Base-by-base conservation (phyloP, 345 rosid genomes). In the Aquilaria yunnanensis region DNA sequence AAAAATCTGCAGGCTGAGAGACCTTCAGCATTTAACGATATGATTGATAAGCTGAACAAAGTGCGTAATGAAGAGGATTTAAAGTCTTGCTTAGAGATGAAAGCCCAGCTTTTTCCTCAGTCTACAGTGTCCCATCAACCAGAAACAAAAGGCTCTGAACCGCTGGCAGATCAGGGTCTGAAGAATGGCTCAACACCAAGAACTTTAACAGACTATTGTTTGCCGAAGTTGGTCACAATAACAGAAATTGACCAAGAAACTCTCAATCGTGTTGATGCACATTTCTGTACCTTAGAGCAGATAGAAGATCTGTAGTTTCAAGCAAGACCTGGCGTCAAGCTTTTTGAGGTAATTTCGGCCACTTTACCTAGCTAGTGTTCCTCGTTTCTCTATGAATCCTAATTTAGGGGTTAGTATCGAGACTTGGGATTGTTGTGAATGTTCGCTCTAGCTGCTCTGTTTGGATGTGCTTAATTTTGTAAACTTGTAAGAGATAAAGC, bases 11-110 rank as follows among this genome's bases (percentile, higher is more conserved):
- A 70, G 81, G 66, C 72, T 14, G 90, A 84, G 72, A 87, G 75
- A 71, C 66, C 75, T 61, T 82, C 82, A 30, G 72, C 77, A 51
- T 57, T 85, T 60, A 76, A 33, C 65, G 91, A 94, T 48, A 77
- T 88, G 55, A 70, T 71, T 10, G 97, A 84, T 32, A 86, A 83
- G 80, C 62, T 90, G 77, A 86, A 80, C 77, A 84, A 77, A 80
- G 85, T 88, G 65, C 82, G 86, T 62, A 88, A 66, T 33, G 93
- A 81, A 51, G 96, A 88, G 51, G 97, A 90, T 74, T 74, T 89
- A 51, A 83, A 80, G 54, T 81, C 88, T 64, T 90, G 88, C 72
- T 49, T 66, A 70, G 92, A 86, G 65, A 67, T 84, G 69, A 85
- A 80, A 74, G 62, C 85, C 57, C 84, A 82, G 72, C 78, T 83